phyloP scores from a whole-genome alignment of 2,329 filamentous ascomycete genomes.

The Plectosphaerella plurivora region DNA sequence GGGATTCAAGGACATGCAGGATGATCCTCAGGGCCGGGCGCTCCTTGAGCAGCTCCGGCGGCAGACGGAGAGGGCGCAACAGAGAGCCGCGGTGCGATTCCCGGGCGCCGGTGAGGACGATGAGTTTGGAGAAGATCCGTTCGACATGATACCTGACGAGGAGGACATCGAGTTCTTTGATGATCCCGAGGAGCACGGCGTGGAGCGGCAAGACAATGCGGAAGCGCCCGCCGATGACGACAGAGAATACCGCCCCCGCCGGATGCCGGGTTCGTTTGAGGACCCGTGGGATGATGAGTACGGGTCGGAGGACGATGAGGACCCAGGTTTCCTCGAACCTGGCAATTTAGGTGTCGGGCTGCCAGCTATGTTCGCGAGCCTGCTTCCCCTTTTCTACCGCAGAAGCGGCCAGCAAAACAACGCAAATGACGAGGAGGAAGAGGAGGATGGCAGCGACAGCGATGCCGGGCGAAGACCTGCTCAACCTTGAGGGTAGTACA shows the following conservation, averaged over 20 bases:
- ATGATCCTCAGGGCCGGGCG: slow-evolving; percentile 2
- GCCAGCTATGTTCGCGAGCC: background rate
- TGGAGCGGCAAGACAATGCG: background rate
- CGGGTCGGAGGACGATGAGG: slow-evolving; percentile 7
- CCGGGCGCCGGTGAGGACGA: background rate
- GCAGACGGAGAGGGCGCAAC: slow-evolving; percentile 4
- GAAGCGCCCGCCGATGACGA: background rate
- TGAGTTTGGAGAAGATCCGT: background rate
- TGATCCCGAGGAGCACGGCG: background rate
- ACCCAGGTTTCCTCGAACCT: background rate
- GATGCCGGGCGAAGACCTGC: background rate
- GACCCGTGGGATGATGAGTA: background rate
- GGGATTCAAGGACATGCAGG: slow-evolving; percentile 12
- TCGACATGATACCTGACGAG: background rate
- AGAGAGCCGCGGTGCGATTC: background rate
- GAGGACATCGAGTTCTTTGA: background rate
- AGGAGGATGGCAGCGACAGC: background rate
- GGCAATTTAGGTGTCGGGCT: background rate
- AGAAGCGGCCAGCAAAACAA: background rate
- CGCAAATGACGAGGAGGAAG: background rate
- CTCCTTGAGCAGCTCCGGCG: slow-evolving; percentile 5
- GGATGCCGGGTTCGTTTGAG: slow-evolving; percentile 7
- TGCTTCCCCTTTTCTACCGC: background rate
- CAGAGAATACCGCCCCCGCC: background rate
- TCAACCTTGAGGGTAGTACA: too few species aligned